These are phyloP conservation scores for Diaporthe caulivora DNA, from an alignment of 2,329 filamentous ascomycete genomes.

Conservation along the genomic window DNA sequence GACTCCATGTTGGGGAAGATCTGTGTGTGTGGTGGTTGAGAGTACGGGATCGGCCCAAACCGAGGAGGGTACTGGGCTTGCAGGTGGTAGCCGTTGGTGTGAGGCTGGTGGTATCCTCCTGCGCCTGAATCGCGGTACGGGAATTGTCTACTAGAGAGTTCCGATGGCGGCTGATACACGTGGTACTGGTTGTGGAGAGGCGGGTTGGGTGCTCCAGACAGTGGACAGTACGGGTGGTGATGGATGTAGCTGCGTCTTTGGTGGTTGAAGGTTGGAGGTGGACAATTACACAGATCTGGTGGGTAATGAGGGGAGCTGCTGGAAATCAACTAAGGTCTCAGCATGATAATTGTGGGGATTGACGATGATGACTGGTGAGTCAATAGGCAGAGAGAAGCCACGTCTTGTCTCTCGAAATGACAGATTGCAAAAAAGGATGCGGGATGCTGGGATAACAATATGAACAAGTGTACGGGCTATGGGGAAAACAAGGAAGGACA, in stretches of 20 bases:
- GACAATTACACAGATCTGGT: conserved; percentile 34
- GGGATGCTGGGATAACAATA: conserved; percentile 16
- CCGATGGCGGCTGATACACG: background rate
- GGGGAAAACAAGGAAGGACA: conserved; percentile 3
- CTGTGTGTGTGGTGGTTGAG: conserved; percentile 29
- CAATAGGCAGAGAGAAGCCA: background rate
- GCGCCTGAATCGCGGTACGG: conserved; percentile 23
- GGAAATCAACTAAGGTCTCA: conserved; percentile 33
- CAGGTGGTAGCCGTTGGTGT: background rate
- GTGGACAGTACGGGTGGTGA: conserved; percentile 1
- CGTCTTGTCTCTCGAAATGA: conserved; percentile 23
- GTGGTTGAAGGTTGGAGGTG: conserved; percentile 6
- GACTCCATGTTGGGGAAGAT: conserved; percentile 18
- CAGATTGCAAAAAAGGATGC: conserved; percentile 21
- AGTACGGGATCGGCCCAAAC: conserved; percentile 26
- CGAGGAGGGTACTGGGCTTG: conserved; percentile 14
- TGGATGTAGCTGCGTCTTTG: background rate
- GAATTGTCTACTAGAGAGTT: conserved; percentile 18
- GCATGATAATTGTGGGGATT: conserved; percentile 31
- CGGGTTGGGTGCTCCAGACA: conserved; percentile 11
- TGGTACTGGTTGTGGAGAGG: conserved; percentile 6
- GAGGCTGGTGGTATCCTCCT: conserved; percentile 1
- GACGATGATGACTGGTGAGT: background rate
- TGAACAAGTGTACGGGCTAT: background rate
- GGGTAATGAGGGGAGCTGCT: conserved; percentile 13